Conservation (phyloP, 352 stramenopile species). For the Halophytophthora batemanensis region DNA sequence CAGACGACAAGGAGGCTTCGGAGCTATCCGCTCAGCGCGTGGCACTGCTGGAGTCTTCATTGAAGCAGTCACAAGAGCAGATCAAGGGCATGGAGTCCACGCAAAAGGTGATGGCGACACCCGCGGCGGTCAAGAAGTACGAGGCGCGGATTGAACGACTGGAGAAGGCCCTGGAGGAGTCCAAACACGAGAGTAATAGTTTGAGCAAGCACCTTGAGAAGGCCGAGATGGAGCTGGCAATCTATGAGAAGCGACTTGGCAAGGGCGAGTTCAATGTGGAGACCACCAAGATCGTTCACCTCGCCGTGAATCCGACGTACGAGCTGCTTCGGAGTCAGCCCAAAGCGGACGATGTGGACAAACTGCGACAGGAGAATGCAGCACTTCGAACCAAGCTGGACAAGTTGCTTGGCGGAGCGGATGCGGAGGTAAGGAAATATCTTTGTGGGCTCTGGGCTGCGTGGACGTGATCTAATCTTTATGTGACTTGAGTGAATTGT, state of each 20-base stretch:
- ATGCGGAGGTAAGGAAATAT: conserved; percentile 24
- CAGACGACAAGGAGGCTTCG: conserved; percentile 29
- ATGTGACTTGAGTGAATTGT: conserved; percentile 4
- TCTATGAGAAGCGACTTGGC: conserved; percentile 72
- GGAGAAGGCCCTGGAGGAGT: conserved; percentile 38
- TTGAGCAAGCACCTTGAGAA: conserved; percentile 64
- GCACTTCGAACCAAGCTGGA: conserved; percentile 45
- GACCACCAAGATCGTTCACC: conserved; percentile 86
- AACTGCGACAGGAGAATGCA: conserved; percentile 52
- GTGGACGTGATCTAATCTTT: neutral
- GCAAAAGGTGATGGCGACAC: conserved; percentile 36
- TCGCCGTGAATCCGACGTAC: conserved; percentile 79
- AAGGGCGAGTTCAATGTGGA: conserved; percentile 75
- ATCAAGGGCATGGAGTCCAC: conserved; percentile 40
- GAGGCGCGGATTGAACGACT: conserved; percentile 45
- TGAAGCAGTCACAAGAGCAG: conserved; percentile 47
- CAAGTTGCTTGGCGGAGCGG: conserved; percentile 24
- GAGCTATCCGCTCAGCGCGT: conserved; percentile 31
- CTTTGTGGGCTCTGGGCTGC: neutral
- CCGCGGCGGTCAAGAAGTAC: conserved; percentile 38
- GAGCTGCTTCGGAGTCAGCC: conserved; percentile 53
- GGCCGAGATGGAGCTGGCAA: conserved; percentile 52
- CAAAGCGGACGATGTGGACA: conserved; percentile 35
- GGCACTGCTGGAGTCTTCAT: conserved; percentile 37
- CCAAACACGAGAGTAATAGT: conserved; percentile 44